A percentile compares a stretch with the other conserved stretches of the same genome.
Conservation (phyloP, 2,329 filamentous ascomycete species). For the Colletotrichum melonis region DNA sequence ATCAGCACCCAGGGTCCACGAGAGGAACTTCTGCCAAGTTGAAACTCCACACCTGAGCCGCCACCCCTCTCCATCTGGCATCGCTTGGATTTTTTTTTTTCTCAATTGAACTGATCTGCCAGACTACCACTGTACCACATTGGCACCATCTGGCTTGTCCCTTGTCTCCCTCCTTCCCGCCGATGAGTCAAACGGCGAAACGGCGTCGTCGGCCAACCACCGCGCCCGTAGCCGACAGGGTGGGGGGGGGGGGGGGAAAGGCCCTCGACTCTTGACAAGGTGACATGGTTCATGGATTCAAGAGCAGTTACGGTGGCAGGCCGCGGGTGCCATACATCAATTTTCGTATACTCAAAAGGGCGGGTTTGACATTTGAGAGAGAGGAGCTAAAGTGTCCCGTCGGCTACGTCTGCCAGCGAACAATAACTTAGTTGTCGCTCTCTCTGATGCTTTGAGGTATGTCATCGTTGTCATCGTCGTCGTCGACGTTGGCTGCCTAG, state of each 20-base stretch:
- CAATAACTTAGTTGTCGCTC: not conserved
- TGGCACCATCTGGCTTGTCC: not conserved
- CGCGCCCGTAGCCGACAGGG: not conserved
- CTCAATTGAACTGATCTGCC: not conserved
- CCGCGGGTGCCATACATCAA: not conserved
- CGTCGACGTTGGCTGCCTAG: slow-evolving; percentile 8
- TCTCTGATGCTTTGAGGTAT: not conserved
- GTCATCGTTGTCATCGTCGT: not conserved
- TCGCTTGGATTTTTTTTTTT: not conserved
- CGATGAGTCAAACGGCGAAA: slow-evolving; percentile 32
- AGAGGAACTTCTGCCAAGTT: slow-evolving; percentile 34
- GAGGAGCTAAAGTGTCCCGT: not conserved
- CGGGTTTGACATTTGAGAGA: not conserved
- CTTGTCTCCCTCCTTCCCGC: slow-evolving; percentile 1
- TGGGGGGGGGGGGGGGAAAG: not conserved
- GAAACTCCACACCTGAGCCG: slow-evolving; percentile 27
- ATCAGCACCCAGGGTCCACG: slow-evolving; percentile 17
- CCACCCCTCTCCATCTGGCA: slow-evolving; percentile 4
- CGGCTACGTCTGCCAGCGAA: not conserved
- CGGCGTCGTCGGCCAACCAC: slow-evolving; percentile 9
- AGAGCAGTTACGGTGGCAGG: not conserved
- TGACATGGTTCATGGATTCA: not conserved
- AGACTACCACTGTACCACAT: not conserved
- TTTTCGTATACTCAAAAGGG: not conserved
- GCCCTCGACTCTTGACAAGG: not conserved